Evolutionary conservation across 2,329 filamentous ascomycete genomes (phyloP).

Genomic region (Lasiodiplodia sp.): DNA sequence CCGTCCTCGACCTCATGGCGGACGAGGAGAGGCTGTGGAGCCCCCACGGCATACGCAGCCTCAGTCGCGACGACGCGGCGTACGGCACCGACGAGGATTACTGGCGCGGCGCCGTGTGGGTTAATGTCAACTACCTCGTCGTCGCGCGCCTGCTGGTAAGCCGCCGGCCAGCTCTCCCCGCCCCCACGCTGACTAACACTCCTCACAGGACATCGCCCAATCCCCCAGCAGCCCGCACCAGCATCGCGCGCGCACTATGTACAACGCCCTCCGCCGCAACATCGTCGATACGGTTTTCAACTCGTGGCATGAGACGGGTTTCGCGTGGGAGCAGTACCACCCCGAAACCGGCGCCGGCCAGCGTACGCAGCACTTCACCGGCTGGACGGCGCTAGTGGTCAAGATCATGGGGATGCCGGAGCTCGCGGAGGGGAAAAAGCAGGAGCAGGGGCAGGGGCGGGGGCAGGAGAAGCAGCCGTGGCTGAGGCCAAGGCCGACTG

Average conservation of each 20-base stretch:
- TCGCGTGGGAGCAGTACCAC: slow-evolving; percentile 99
- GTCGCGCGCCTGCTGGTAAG: slow-evolving; percentile 75
- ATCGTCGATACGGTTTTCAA: slow-evolving; percentile 87
- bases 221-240: slow-evolving; percentile 68
- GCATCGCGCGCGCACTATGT: slow-evolving; percentile 73
- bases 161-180: not conserved
- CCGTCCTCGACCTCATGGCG: slow-evolving; percentile 77
- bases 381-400: slow-evolving; percentile 96
- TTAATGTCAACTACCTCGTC: slow-evolving; percentile 91
- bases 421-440: no score
- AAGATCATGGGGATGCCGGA: slow-evolving; percentile 97
- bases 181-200: not conserved
- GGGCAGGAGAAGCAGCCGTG: no score
- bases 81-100: slow-evolving; percentile 97
- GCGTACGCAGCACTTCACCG: slow-evolving; percentile 95
- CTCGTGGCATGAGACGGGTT: slow-evolving; percentile 88
- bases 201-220: slow-evolving; percentile 67
- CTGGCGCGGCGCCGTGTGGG: slow-evolving; percentile 92
- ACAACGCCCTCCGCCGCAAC: slow-evolving; percentile 80
- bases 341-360: slow-evolving; percentile 92
- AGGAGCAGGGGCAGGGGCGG: no score
- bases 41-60: slow-evolving; percentile 80
- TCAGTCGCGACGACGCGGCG: slow-evolving; percentile 81
- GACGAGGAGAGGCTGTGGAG: slow-evolving; percentile 89
- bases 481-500: no score